These are phyloP conservation scores for Botrytis pseudocinerea DNA, from an alignment of 2,329 filamentous ascomycete species.

Conservation along the genomic window DNA sequence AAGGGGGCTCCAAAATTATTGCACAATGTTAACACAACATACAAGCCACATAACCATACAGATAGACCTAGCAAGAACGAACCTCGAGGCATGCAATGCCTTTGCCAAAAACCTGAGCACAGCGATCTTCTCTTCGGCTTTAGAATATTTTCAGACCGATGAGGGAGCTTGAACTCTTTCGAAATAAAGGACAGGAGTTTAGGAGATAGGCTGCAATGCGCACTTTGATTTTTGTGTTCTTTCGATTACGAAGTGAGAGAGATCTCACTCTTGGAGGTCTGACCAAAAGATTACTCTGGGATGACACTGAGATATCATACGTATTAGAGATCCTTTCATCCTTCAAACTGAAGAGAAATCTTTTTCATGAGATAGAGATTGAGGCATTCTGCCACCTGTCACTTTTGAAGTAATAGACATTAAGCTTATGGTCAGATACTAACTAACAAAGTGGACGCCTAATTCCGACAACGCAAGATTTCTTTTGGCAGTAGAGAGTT, in stretches of 20 bases:
- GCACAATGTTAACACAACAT: too few species aligned
- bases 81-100: too few species aligned
- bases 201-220: background rate
- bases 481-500: background rate
- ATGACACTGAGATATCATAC: too few species aligned
- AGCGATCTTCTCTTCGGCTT: too few species aligned
- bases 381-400: background rate
- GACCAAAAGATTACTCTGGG: too few species aligned
- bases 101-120: too few species aligned
- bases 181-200: background rate
- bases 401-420: background rate
- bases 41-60: too few species aligned
- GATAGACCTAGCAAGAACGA: too few species aligned
- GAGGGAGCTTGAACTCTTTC: too few species aligned
- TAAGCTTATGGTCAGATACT: background rate
- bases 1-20: too few species aligned
- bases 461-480: background rate
- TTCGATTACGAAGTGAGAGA: background rate
- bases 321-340: background rate
- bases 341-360: background rate
- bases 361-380: background rate
- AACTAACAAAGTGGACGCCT: too few species aligned
- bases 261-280: background rate
- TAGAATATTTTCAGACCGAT: too few species aligned
- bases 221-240: background rate